Conservation (phyloP, 1,284 basidiomycete species). For the Apiotrichum porosum region DNA sequence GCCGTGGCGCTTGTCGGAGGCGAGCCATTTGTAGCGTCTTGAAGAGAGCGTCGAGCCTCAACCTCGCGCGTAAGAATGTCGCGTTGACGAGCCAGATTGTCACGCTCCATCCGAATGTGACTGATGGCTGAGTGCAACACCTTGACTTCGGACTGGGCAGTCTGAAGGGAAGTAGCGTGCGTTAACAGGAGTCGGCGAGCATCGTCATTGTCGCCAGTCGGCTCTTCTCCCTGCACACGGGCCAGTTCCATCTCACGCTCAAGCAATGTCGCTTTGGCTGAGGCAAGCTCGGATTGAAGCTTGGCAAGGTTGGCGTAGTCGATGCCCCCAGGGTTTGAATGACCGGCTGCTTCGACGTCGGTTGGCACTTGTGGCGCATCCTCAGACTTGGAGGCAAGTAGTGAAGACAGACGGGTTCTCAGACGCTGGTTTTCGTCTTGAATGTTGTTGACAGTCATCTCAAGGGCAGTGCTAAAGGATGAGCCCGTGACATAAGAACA, state of each 20-base stretch:
- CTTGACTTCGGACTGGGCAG: slow-evolving; percentile 24
- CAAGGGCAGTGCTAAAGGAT: slow-evolving; percentile 30
- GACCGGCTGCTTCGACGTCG: neutral
- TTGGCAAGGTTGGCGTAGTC: slow-evolving; percentile 27
- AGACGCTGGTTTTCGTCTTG: slow-evolving; percentile 42
- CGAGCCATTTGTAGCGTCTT: slow-evolving; percentile 7
- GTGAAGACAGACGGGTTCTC: slow-evolving; percentile 25
- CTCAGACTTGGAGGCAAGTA: slow-evolving; percentile 20
- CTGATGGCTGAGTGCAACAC: slow-evolving; percentile 27
- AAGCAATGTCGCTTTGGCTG: slow-evolving; percentile 21
- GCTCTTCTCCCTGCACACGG: slow-evolving; percentile 1
- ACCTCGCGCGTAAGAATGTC: slow-evolving; percentile 29
- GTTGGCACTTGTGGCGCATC: neutral
- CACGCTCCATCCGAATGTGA: slow-evolving; percentile 29
- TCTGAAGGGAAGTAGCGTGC: slow-evolving; percentile 1
- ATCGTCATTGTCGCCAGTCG: slow-evolving; percentile 6
- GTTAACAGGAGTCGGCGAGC: slow-evolving; percentile 16
- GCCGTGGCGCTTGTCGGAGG: slow-evolving; percentile 1
- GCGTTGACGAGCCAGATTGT: slow-evolving; percentile 23
- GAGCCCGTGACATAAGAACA: no score
- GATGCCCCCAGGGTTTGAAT: slow-evolving; percentile 8
- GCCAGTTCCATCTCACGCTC: slow-evolving; percentile 21
- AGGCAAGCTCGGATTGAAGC: slow-evolving; percentile 29
- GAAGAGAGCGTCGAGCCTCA: slow-evolving; percentile 18
- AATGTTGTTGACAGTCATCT: slow-evolving; percentile 36